Conservation (phyloP, 2,329 filamentous ascomycete genomes). For the Sclerotinia spermophila region DNA sequence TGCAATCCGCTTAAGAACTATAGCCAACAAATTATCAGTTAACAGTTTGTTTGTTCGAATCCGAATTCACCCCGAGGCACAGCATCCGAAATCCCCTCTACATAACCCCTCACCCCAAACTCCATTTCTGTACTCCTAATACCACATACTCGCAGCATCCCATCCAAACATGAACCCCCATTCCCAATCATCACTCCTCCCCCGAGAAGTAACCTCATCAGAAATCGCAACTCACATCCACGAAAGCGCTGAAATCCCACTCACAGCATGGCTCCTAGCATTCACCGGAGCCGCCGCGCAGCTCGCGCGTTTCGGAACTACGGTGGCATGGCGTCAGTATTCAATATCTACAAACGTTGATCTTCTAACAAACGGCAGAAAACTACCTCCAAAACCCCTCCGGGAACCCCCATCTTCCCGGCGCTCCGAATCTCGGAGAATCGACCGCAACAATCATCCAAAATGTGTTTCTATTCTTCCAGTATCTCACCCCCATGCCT, state of each 20-base stretch:
- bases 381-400: not conserved
- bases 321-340: not conserved
- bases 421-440: not conserved
- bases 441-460: not conserved
- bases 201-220: not conserved
- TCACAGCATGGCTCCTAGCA: not conserved
- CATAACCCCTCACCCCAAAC: no score
- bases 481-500: not conserved
- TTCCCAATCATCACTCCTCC: no score
- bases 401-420: not conserved
- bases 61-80: no score
- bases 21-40: no score
- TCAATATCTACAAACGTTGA: not conserved
- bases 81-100: no score
- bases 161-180: no score
- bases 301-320: not conserved
- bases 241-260: not conserved
- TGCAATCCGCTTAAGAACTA: no score
- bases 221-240: not conserved
- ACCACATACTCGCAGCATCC: no score
- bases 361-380: not conserved
- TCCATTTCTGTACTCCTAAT: no score
- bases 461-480: not conserved
- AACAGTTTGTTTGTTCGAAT: no score
- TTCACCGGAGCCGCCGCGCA: not conserved